Evolutionary conservation across 768 basidiomycete species (phyloP), one percentile per base, ranked within the genome.

Genomic region (Lactarius sanguifluus): DNA sequence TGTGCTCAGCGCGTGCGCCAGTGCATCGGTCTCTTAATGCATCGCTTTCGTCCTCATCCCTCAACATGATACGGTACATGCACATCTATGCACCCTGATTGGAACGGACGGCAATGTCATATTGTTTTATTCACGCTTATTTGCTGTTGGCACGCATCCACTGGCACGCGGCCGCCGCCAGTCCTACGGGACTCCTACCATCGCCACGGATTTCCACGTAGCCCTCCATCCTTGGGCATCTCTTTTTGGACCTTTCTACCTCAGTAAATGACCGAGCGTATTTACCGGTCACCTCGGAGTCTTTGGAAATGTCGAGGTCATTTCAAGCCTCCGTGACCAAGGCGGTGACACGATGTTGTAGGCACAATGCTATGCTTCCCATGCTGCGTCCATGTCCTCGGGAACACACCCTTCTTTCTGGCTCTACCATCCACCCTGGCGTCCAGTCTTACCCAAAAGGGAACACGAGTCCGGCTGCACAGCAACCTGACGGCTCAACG

Each of bases 401-500:
- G 66, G 66, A 30, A 57, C 57, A 57, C 57, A 62, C 61, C n/a
- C 50, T 59, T 67, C 3, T 28, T 3, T 59, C 61, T 63, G 40
- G 66, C 57, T 55, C 61, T 56, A 57, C 30, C 32, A 15, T 67
- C 62, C 66, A 63, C 62, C 62, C 66, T 67, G 62, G 66, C 66
- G 63, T 59, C 30, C 30, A 32, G 57, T 32, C 66, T 67, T 64
- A 64, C 66, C 47, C 62, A 63, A 67, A 67, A 59, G 58, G 66
- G 59, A 64, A 58, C 57, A 18, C 41, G 28, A 52, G 32, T 52
- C 34, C 23, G 47, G 23, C 23, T 59, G 66, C 62, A 64, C 59
- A 64, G 62, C 62, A 67, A 67, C 62, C 47, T 66, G 65, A 63
- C 61, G 65, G 61, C 59, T 59, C 66, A 59, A 64, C 62, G 62